Evolutionary conservation across 2,329 filamentous ascomycete species (phyloP), one percentile per base, ranked within the genome.

Genomic region (Periconia sp.): DNA sequence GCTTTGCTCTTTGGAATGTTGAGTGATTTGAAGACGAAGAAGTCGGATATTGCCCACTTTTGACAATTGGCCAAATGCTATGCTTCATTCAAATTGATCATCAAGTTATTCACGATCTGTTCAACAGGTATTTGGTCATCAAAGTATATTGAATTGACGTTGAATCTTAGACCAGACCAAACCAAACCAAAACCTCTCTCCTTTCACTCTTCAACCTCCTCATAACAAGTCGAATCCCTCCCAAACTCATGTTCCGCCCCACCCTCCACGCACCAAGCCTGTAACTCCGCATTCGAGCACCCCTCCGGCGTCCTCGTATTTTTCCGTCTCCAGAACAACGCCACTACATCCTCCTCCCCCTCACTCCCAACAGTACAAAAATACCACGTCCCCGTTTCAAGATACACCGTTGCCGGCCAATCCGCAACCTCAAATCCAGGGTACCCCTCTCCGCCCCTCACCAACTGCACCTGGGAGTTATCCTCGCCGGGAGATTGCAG

Each of bases 331-430:
- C 46, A 57, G 40, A 47, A 57, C 41, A 57, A 45, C 30, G 55
- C 46, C 18, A 54, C 54, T 1, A 45, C 55, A 3, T 45, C 45
- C 33, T 42, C 52, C 33, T 47, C 33, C 11, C 15, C 33, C 11
- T 37, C 33, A 14, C 15, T n/a, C 3, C 11, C 33, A 6, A 37
- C 33, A 5, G 3, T 11, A 37, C 52, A 57, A 13, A 57, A 46
- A 48, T 52, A 57, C 20, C 48, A 57, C 11, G 46, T 53, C 13
- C 55, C 55, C 18, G 45, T 47, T 7, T 33, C 49, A 52, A 49
- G 52, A 31, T 46, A 57, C 49, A 35, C 33, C 27, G 40, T 49
- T 6, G 18, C 41, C 47, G 49, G 40, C 41, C 35, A 43, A 2
- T 52, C 30, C 19, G 30, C 41, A 15, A 49, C 52, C 35, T 55